A percentile compares a stretch with the other conserved stretches of the same genome.
Evolutionary conservation across 805 yeast genomes (phyloP).

Genomic region (Yarrowia sp.): DNA sequence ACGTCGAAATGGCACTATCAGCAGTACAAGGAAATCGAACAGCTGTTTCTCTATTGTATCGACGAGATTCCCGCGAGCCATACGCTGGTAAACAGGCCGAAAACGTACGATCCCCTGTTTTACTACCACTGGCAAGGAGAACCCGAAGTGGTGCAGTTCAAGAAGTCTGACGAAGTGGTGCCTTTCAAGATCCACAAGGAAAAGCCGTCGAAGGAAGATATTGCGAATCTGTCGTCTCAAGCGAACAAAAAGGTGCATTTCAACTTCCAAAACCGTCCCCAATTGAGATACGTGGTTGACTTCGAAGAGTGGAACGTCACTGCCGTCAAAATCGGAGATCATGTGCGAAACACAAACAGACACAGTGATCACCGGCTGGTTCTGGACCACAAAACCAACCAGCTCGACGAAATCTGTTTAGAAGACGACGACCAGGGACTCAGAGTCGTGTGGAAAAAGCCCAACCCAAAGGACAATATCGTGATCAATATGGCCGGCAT

Average conservation of each 20-base stretch:
- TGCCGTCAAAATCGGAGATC: constrained; percentile 5
- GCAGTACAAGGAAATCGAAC: background rate
- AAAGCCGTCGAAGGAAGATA: background rate
- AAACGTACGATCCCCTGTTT: background rate
- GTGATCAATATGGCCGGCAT: background rate
- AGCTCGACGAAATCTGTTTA: constrained; percentile 3
- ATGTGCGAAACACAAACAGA: background rate
- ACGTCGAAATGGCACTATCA: constrained; percentile 13
- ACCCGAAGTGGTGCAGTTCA: background rate
- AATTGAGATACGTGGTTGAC: constrained; percentile 11
- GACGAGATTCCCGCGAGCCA: background rate
- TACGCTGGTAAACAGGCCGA: background rate
- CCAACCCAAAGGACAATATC: constrained; percentile 9
- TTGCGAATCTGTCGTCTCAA: background rate
- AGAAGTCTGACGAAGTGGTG: background rate
- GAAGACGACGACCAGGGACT: background rate
- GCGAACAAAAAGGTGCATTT: constrained; percentile 18
- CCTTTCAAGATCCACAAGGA: constrained; percentile 1
- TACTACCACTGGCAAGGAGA: background rate
- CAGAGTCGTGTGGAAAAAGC: background rate
- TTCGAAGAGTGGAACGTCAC: constrained; percentile 19
- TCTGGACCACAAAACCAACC: constrained; percentile 6
- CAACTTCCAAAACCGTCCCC: constrained; percentile 26
- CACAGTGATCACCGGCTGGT: constrained; percentile 12
- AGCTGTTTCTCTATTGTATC: background rate